Percentiles rank a stretch among this genome's conserved stretches.
phyloP scores from a whole-genome alignment of 768 basidiomycete species.

The Collybia sp. region DNA sequence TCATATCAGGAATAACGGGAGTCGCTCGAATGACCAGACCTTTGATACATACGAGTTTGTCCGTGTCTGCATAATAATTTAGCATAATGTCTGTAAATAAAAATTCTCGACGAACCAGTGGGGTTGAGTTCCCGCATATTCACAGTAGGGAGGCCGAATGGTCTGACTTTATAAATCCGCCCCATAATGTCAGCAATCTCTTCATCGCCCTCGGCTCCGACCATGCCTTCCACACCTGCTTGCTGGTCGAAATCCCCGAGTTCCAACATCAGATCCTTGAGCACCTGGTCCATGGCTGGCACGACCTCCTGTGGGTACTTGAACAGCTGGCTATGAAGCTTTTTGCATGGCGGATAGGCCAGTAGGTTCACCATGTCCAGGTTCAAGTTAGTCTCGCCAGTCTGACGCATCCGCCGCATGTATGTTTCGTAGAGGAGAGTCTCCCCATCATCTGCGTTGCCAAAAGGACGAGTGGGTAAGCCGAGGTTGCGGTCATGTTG shows the following conservation, averaged over 20 bases:
- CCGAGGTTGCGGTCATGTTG: conserved; percentile 65
- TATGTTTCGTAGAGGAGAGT: conserved; percentile 74
- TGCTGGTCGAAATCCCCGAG: conserved; percentile 78
- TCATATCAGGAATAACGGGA: conserved; percentile 99
- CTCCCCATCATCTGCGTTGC: conserved; percentile 65
- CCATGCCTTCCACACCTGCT: conserved; percentile 69
- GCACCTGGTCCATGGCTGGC: conserved; percentile 94
- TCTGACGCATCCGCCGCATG: conserved; percentile 81
- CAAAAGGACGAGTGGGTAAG: conserved; percentile 41
- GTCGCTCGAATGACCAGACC: conserved; percentile 97
- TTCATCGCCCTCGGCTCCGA: conserved; percentile 69
- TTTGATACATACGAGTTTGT: conserved; percentile 94
- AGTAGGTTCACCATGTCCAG: conserved; percentile 83
- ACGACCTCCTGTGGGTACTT: conserved; percentile 98
- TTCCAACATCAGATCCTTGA: conserved; percentile 92
- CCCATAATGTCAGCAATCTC: conserved; percentile 88
- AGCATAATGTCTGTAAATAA: not conserved
- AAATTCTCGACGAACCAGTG: conserved; percentile 49
- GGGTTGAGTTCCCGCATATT: conserved; percentile 98
- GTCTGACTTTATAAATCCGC: conserved; percentile 89
- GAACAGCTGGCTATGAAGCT: conserved; percentile 76
- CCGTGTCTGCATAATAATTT: conserved; percentile 65
- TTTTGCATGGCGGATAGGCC: conserved; percentile 81
- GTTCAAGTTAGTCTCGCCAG: conserved; percentile 91
- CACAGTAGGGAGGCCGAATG: conserved; percentile 76